A percentile compares a stretch with the other conserved stretches of the same genome.
Conservation (phyloP, 2,329 filamentous ascomycete species). For the Arthrocladium fulminans region DNA sequence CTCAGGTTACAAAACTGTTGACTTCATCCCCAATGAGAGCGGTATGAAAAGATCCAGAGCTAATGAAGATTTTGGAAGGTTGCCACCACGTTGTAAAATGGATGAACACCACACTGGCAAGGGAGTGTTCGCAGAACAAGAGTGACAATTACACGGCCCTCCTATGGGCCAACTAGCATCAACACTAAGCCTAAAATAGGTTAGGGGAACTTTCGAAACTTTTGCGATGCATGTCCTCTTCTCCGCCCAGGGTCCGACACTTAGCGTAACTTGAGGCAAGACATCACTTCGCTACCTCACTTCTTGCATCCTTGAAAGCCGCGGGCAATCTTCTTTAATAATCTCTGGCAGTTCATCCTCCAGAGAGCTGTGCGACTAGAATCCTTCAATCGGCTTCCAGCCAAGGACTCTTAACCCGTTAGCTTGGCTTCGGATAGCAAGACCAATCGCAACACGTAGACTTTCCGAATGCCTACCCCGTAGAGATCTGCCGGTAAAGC, state of each 20-base stretch:
- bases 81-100: neutral
- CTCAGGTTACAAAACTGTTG: too few relatives aligned
- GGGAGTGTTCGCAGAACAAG: too few relatives aligned
- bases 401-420: slow-evolving; percentile 38
- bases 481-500: slow-evolving; percentile 32
- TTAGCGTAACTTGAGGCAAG: too few relatives aligned
- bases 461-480: slow-evolving; percentile 34
- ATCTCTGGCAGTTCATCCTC: slow-evolving; percentile 32
- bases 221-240: too few relatives aligned
- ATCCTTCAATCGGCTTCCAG: slow-evolving; percentile 40
- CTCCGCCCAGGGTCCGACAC: too few relatives aligned
- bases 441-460: slow-evolving; percentile 32
- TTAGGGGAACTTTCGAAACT: neutral
- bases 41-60: neutral
- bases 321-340: slow-evolving; percentile 12
- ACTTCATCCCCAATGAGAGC: neutral
- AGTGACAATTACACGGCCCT: neutral
- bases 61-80: too few relatives aligned
- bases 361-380: slow-evolving; percentile 29
- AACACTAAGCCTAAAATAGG: neutral
- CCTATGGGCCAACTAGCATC: neutral
- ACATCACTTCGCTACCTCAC: neutral
- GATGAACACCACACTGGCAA: too few relatives aligned
- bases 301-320: slow-evolving; percentile 6
- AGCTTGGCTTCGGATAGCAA: slow-evolving; percentile 38